Base-by-base conservation (phyloP, 257 asterid species). In the Solanum corneliomulleri region DNA sequence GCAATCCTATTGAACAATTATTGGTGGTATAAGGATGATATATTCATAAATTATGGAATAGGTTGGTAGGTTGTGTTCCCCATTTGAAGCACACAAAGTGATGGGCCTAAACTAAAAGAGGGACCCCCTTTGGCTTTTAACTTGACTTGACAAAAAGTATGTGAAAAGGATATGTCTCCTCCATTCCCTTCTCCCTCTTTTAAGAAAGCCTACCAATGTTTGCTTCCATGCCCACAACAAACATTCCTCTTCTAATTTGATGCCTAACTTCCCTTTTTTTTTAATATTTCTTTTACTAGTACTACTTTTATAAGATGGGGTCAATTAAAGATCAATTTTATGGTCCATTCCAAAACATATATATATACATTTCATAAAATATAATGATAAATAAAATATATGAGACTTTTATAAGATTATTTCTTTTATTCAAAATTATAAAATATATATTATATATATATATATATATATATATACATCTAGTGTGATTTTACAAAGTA, bases 91-190 rank as follows among this genome's bases (percentile, higher is more conserved):
- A 86, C 93, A 87, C 23, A 86, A 86, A 68, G 74, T 82, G n/a
- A 86, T 91, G 92, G 94, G 88, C 88, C 89, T 37, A 25, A 14
- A 27, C 7, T 56, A 27, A 44, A 25, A 56, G 75, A 4, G 47
- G 44, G 41, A 82, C 23, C 41, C 41, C 82, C 35, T 82, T 20
- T 49, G 44, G 77, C 71, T 86, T 49, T 52, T 41, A 41, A 75
- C 35, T 75, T 41, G 39, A 25, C 64, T 83, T 85, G 89, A 84
- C 82, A 82, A 88, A 92, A 92, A 84, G 91, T 62, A 78, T 56
- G 89, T 91, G 95, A 93, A 89, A 93, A 91, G 90, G 95, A 92
- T 90, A 58, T 86, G 93, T 92, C 85, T 90, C 93, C 89, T 86
- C 60, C 60, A 89, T 88, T 86, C 89, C 87, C 88, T 69, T 85